These are phyloP conservation scores for Staphylotrichum tortipilum DNA, from an alignment of 495 filamentous ascomycete genomes.

Conservation along the genomic window DNA sequence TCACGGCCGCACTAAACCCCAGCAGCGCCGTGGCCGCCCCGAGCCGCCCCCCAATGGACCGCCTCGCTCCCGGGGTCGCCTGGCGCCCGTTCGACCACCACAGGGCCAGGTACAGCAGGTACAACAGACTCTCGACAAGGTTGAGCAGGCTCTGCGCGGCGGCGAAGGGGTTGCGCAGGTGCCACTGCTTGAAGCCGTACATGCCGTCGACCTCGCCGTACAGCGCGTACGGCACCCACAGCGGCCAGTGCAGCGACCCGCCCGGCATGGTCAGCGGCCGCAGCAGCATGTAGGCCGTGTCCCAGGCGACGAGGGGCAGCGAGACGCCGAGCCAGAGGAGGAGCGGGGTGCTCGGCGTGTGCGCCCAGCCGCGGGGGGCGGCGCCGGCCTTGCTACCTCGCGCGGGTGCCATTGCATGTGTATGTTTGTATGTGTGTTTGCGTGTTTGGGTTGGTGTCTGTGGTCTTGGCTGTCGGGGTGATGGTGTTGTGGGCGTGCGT, in stretches of 20 bases:
- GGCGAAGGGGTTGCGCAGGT: conserved; percentile 68
- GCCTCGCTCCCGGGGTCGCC: conserved; percentile 22
- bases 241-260: conserved; percentile 60
- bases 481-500: too few relatives aligned
- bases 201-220: conserved; percentile 76
- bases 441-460: not conserved
- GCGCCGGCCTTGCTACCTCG: not conserved
- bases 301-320: conserved; percentile 78
- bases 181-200: conserved; percentile 73
- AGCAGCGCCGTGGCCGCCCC: conserved; percentile 59
- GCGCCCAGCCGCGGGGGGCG: conserved; percentile 44
- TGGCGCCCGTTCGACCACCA: conserved; percentile 43
- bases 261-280: conserved; percentile 81
- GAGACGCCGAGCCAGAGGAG: conserved; percentile 71
- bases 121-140: conserved; percentile 60
- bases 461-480: too few relatives aligned
- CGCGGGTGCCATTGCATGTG: not conserved
- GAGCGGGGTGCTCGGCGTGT: conserved; percentile 56
- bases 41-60: conserved; percentile 44
- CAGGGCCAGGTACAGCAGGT: conserved; percentile 58
- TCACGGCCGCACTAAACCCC: conserved; percentile 59
- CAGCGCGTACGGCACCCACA: conserved; percentile 74
- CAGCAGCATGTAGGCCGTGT: conserved; percentile 69
- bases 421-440: not conserved
- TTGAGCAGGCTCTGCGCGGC: conserved; percentile 70